Evolutionary conservation across 331 rosid genomes (phyloP).

Genomic region (Quercus lobata): DNA sequence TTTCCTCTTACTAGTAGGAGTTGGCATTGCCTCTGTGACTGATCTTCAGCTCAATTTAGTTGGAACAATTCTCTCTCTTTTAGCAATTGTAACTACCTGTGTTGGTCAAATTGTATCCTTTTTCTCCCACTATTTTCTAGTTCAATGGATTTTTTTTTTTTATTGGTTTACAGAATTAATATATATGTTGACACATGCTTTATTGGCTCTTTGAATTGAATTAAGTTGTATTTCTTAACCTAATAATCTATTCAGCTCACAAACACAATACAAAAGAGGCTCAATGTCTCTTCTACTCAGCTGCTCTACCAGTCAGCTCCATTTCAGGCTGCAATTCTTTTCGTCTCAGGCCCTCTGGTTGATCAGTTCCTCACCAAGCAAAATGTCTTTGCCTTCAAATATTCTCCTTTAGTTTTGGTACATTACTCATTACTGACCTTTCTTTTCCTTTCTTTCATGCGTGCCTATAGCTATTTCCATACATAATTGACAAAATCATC

Average conservation of each 20-base stretch:
- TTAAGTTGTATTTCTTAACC: conserved; percentile 41
- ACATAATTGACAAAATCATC: neutral
- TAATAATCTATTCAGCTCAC: conserved; percentile 64
- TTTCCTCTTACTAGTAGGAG: conserved; percentile 74
- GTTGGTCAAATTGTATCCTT: conserved; percentile 96
- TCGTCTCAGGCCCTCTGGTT: conserved; percentile 84
- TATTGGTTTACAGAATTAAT: neutral
- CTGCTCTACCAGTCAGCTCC: conserved; percentile 94
- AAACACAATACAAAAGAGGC: conserved; percentile 95
- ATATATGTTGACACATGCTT: neutral
- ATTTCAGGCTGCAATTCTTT: conserved; percentile 95
- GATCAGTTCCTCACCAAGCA: conserved; percentile 83
- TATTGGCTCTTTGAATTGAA: neutral
- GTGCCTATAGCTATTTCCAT: neutral
- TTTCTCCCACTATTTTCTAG: neutral
- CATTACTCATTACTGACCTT: neutral
- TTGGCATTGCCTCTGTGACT: conserved; percentile 95
- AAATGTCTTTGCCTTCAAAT: conserved; percentile 78
- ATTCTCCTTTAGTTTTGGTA: conserved; percentile 88
- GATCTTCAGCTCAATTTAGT: conserved; percentile 94
- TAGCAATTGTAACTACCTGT: conserved; percentile 90
- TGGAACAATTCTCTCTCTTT: conserved; percentile 77
- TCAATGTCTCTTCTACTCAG: conserved; percentile 90
- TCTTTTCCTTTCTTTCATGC: neutral
- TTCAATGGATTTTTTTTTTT: neutral